Evolutionary conservation across 495 filamentous ascomycete genomes (phyloP), one percentile per base, ranked within the genome.

Genomic region (Amniculicola lignicola): DNA sequence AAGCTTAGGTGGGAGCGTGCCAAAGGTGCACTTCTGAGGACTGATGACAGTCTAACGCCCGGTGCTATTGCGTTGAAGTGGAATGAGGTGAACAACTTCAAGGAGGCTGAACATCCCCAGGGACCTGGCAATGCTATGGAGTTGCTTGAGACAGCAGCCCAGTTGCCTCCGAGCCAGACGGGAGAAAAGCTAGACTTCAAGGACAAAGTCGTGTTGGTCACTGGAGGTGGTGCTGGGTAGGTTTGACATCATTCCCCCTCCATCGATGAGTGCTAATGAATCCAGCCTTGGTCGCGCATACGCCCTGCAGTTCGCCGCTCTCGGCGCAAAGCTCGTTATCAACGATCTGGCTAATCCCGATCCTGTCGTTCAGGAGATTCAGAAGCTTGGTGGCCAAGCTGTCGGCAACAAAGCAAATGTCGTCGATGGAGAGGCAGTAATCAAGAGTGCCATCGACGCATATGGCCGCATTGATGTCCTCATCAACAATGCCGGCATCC

Each of bases 321-420:
- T 83, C 53, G 94, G 94, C 51, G 94, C 93, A 39, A 83, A 84
- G 23, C 81, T 98, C 15, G 91, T 98, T 31, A 90, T 98, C 37
- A 98, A 98, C 72, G 93, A 98, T 64, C 78, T 98, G 1, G 80
- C 87, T 37, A 86, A 97, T 76, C 94, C 94, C n/a, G 93, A 96
- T 64, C 78, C 81, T 38, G 88, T 91, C 15, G 93, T 98, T 35
- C 75, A 86, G 65, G 93, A 98, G 74, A 98, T 98, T 70, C 82
- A 86, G 72, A 86, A 90, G 74, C 55, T 82, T 49, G 94, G 94
- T 50, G 92, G 94, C 47, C 82, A 96, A 75, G 93, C 94, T 14
- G 88, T 90, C 41, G 89, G 88, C 55, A 89, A 89, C 72, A 98
- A 96, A 79, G 89, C 88, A 52, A 92, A 85, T 36, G 92, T 89